Base-by-base conservation (phyloP, 495 filamentous ascomycete species). In the Bacidia rubella region DNA sequence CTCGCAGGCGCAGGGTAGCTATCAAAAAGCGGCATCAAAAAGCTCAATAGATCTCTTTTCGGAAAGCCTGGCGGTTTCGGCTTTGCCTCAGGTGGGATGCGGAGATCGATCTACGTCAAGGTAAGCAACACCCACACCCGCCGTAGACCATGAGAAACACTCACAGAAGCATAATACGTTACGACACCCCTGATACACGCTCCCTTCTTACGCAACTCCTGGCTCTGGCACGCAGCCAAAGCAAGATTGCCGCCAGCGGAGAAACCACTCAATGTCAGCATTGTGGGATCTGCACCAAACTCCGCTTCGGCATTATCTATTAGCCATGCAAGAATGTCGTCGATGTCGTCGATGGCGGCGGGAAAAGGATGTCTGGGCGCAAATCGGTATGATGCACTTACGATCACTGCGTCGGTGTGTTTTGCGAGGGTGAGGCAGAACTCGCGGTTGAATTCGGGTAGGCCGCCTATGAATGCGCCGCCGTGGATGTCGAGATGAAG, bases 401-500 rank as follows among this genome's bases (percentile, higher is more conserved):
- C 40, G 3, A 67, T 65, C 23, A 68, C 60, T 20, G 65, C 63
- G 17, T 62, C 65, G 1, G 65, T 67, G 5, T 44, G 47, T 20
- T 52, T 38, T 5, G 65, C 59, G 0, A 68, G 29, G 17, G 23
- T 41, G 11, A 45, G 29, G 47, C 64, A 66, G 45, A 62, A 67
- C 10, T 43, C 12, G 1, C 58, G 58, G 52, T 60, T 41, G 17
- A 48, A 43, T 46, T 68, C 66, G 9, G 63, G 49, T 11, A 65
- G 17, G 42, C 66, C 66, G 49, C 66, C 65, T 20, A 67, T 47
- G 53, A 67, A 67, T 32, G 49, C 62, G 22, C 66, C 65, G 48
- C 60, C 63, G 52, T 68, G 66, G 39, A 63, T 55, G 56, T 66
- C 54, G 55, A 68, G 47, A 46, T 67, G 65, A 2, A 68, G 52